These are phyloP conservation scores for Penicillium sp. DNA, from an alignment of 2,329 filamentous ascomycete species.

Conservation along the genomic window DNA sequence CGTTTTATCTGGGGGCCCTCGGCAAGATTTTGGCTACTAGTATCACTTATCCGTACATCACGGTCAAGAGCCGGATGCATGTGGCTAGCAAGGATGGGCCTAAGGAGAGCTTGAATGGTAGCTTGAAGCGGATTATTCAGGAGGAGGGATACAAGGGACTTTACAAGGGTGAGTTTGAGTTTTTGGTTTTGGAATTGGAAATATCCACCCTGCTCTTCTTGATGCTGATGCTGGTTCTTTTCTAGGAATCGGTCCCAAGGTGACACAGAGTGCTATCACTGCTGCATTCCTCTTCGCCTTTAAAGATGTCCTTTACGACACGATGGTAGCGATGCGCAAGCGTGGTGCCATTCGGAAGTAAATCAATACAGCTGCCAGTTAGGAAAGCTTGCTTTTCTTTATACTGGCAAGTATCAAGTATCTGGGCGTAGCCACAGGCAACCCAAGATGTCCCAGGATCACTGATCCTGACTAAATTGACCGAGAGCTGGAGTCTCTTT, in stretches of 20 bases:
- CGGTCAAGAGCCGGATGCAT: slow-evolving; percentile 97
- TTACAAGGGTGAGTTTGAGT: slow-evolving; percentile 85
- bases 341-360: slow-evolving; percentile 38
- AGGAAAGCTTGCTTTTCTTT: too few species aligned
- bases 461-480: too few species aligned
- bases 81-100: slow-evolving; percentile 77
- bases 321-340: slow-evolving; percentile 42
- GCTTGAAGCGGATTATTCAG: slow-evolving; percentile 75
- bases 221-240: slow-evolving; percentile 6
- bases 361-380: not conserved
- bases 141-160: slow-evolving; percentile 92
- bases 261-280: slow-evolving; percentile 94
- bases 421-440: too few species aligned
- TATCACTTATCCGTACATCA: slow-evolving; percentile 98
- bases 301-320: slow-evolving; percentile 91
- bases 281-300: slow-evolving; percentile 97
- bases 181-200: too few species aligned
- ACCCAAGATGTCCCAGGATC: too few species aligned
- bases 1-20: slow-evolving; percentile 87
- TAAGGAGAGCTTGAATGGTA: slow-evolving; percentile 78
- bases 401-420: too few species aligned
- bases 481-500: too few species aligned
- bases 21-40: slow-evolving; percentile 93
- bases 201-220: too few species aligned
- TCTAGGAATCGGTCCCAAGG: slow-evolving; percentile 89